Conservation (phyloP, 1,284 basidiomycete genomes). For the Spongispora temasekensis region DNA sequence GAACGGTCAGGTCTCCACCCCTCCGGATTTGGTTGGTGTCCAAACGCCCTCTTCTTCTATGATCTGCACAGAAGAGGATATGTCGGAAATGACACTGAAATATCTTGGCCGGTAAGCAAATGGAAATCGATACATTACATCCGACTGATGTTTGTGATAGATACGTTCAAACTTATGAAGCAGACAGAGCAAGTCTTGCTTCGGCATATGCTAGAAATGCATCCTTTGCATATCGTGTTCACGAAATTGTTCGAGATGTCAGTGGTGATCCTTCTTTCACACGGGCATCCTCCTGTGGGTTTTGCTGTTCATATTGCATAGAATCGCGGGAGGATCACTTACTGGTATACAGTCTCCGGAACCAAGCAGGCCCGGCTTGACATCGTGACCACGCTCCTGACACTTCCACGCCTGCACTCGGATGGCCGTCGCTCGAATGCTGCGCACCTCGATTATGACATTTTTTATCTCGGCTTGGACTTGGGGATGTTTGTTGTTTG, state of each 20-base stretch:
- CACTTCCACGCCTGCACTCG: constrained; percentile 27
- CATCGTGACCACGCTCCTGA: constrained; percentile 23
- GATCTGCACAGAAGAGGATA: constrained; percentile 21
- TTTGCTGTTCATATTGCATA: constrained; percentile 14
- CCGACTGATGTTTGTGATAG: constrained; percentile 19
- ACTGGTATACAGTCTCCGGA: constrained; percentile 16
- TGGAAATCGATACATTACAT: background rate
- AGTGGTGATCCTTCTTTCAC: background rate
- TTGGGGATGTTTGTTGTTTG: constrained; percentile 33
- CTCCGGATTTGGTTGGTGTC: background rate
- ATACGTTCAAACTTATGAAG: constrained; percentile 34
- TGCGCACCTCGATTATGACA: constrained; percentile 31
- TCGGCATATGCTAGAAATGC: constrained; percentile 33
- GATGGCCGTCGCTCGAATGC: background rate
- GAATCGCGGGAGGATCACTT: background rate
- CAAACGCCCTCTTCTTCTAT: background rate
- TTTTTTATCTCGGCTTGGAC: constrained; percentile 29
- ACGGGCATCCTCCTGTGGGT: constrained; percentile 6
- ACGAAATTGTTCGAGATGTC: constrained; percentile 9
- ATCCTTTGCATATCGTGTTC: constrained; percentile 33
- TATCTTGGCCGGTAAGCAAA: constrained; percentile 32
- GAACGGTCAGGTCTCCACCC: background rate
- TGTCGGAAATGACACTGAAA: constrained; percentile 32
- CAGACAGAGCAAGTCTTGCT: constrained; percentile 34
- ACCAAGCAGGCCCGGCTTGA: constrained; percentile 27